Conservation (phyloP, 106 monocot genomes). For the Vanilla planifolia region DNA sequence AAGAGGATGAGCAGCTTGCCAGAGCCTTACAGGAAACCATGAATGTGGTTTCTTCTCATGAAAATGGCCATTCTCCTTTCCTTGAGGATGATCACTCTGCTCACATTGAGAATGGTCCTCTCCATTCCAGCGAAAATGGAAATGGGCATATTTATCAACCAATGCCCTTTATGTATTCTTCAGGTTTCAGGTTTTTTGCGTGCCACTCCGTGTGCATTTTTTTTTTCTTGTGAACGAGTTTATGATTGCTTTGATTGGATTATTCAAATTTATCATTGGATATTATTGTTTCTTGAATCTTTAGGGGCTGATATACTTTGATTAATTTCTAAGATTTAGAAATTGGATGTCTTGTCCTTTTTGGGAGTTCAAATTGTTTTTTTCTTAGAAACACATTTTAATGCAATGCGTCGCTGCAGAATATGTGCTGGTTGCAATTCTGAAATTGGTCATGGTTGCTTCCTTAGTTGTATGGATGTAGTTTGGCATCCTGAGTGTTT, state of each 20-base stretch:
- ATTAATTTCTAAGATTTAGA: neutral
- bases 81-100: conserved; percentile 26
- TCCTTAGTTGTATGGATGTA: conserved; percentile 82
- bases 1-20: conserved; percentile 95
- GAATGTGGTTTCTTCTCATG: conserved; percentile 52
- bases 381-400: neutral
- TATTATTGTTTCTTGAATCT: neutral
- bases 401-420: conserved; percentile 22
- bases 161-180: conserved; percentile 37
- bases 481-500: conserved; percentile 97
- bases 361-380: neutral
- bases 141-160: conserved; percentile 43
- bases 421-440: conserved; percentile 82
- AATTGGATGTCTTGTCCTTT: neutral
- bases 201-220: neutral
- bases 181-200: conserved; percentile 55
- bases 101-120: conserved; percentile 20
- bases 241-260: too few relatives aligned
- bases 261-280: too few relatives aligned
- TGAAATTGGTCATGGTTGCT: conserved; percentile 79
- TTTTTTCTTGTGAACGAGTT: neutral
- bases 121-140: conserved; percentile 18
- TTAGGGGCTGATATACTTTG: neutral
- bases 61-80: conserved; percentile 24
- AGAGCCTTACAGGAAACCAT: conserved; percentile 88